Evolutionary conservation across 2,329 filamentous ascomycete species (phyloP).

Genomic region (Pseudocercospora fuligena): DNA sequence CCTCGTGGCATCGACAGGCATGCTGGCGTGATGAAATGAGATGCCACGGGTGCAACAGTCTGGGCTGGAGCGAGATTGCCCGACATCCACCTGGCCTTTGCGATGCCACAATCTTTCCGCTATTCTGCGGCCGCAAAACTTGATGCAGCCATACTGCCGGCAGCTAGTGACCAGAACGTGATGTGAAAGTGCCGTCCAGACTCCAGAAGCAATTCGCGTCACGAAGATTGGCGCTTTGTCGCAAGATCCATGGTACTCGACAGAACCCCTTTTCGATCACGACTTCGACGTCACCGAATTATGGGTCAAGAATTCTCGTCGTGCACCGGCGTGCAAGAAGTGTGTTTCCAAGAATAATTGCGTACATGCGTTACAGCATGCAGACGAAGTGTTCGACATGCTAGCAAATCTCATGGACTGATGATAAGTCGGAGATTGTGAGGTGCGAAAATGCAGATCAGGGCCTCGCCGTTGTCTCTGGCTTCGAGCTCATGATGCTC

Average conservation of each 20-base stretch:
- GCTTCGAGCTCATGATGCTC: neutral
- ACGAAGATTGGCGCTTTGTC: neutral
- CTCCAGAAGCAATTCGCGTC: neutral
- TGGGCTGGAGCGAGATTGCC: neutral
- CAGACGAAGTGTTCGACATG: too few species aligned
- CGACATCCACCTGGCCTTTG: neutral
- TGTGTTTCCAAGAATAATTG: slow-evolving; percentile 1
- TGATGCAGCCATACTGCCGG: neutral
- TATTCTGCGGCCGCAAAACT: neutral
- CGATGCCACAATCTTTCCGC: neutral
- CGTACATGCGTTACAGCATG: too few species aligned
- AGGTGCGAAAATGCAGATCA: too few species aligned
- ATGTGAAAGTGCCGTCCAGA: neutral
- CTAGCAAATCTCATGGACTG: too few species aligned
- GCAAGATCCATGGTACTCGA: neutral
- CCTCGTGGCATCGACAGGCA: neutral
- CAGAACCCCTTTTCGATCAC: neutral
- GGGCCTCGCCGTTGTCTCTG: neutral
- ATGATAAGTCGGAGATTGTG: too few species aligned
- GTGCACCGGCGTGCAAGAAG: neutral
- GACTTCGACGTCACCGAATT: neutral
- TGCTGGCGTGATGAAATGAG: neutral
- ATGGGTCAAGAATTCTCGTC: neutral
- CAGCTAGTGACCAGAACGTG: neutral
- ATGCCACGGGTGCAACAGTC: neutral